phyloP scores from a whole-genome alignment of 306 rosid species.

The Prunus fruticosa region DNA sequence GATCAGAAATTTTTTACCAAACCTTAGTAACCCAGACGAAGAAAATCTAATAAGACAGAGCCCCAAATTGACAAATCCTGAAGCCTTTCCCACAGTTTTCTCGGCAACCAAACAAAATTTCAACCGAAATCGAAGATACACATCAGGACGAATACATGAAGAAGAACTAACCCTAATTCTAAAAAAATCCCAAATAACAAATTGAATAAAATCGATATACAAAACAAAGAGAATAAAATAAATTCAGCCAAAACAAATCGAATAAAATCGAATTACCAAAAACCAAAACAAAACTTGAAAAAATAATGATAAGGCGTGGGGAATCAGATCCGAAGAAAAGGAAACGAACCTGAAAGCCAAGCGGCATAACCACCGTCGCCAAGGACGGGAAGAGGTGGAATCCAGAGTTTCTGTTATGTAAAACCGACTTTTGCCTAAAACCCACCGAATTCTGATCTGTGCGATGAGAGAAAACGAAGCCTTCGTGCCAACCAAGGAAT shows the following conservation, averaged over 20 bases:
- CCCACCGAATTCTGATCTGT: not conserved
- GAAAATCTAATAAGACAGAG: not conserved
- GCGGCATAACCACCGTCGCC: conserved; percentile 91
- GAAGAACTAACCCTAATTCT: not conserved
- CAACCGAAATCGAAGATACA: not conserved
- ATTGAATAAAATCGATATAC: not conserved
- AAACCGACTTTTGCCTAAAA: conserved; percentile 15
- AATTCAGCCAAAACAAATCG: not conserved
- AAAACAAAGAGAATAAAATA: conserved; percentile 10
- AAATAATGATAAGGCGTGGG: not conserved
- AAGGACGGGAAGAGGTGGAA: conserved; percentile 87
- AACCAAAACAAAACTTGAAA: conserved; percentile 13
- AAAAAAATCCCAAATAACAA: not conserved
- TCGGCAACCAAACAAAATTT: not conserved
- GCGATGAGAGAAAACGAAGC: not conserved
- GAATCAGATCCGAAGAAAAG: conserved; percentile 12
- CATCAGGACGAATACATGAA: not conserved
- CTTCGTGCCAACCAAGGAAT: conserved; percentile 23
- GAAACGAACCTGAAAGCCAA: conserved; percentile 57
- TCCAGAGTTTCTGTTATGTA: conserved; percentile 62
- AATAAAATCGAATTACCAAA: not conserved
- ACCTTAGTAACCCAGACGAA: not conserved
- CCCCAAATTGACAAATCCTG: not conserved
- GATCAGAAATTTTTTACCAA: not conserved
- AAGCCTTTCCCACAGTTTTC: not conserved